Percentiles rank a stretch among this genome's conserved stretches.
Evolutionary conservation across 108 stramenopile genomes (phyloP).

Genomic region (Skeletonema marinoi): DNA sequence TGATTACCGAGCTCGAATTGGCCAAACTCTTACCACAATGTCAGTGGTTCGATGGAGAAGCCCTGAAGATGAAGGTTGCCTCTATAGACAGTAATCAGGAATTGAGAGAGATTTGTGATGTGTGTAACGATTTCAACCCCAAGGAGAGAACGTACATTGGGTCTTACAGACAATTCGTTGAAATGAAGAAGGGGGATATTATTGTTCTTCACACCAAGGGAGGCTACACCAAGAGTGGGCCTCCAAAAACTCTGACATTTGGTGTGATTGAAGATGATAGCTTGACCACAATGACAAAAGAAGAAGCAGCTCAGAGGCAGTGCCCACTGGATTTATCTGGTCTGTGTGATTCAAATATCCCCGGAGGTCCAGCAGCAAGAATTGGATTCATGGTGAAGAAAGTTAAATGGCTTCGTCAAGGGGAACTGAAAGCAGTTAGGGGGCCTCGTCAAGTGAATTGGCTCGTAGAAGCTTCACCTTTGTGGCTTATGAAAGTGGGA

Average conservation of each 20-base stretch:
- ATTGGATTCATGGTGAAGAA: slow-evolving; percentile 7
- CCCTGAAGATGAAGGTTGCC: background rate
- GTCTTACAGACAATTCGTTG: background rate
- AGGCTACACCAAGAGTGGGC: background rate
- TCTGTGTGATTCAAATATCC: background rate
- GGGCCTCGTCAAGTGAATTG: background rate
- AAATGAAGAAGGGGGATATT: slow-evolving; percentile 4
- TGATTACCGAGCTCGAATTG: background rate
- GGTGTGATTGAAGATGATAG: background rate
- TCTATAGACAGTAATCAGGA: background rate
- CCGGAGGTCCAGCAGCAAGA: background rate
- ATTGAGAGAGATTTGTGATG: background rate
- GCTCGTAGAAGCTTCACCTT: background rate
- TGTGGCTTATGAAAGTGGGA: background rate
- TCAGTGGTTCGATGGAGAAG: slow-evolving; percentile 2
- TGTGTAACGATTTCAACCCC: background rate
- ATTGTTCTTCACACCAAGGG: background rate
- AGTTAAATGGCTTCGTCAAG: slow-evolving; percentile 9
- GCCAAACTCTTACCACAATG: background rate
- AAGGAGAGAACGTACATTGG: background rate
- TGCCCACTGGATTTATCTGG: background rate
- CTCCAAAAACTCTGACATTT: slow-evolving; percentile 1
- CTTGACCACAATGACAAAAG: slow-evolving; percentile 1
- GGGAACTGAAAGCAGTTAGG: slow-evolving; percentile 9
- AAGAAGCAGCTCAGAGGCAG: background rate